Evolutionary conservation across 768 basidiomycete genomes (phyloP), one percentile per base, ranked within the genome.

Genomic region (Clitopilus passeckerianus): DNA sequence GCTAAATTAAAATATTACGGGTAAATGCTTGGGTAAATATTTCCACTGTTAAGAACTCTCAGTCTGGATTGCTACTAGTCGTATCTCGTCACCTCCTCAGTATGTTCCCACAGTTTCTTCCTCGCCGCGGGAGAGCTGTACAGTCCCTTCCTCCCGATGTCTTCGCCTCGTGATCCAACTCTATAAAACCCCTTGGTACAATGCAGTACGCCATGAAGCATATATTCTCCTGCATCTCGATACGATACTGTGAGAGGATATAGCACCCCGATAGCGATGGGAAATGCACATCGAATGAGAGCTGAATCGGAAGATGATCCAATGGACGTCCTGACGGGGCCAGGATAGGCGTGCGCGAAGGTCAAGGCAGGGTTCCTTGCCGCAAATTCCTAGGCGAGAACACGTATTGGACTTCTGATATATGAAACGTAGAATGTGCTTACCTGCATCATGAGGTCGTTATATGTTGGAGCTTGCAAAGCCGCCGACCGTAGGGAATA

Each of bases 381-480:
- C 0, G 75, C 67, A 53, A 74, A 76, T 56, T 72, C 68, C 78
- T 80, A 53, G 3, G 12, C 14, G n/a, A 69, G 68, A 41, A n/a
- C 10, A 34, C 16, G 6, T 5, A 34, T 44, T 12, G 53, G 6
- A 16, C 30, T 15, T 24, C n/a, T 18, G 43, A 23, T 34, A 52
- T 34, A 10, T 9, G 15, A 9, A 10, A 22, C 37, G 10, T 34
- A 12, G 34, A 23, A 10, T 57, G 58, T 24, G 22, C 58, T 34
- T 53, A 78, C 80, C 71, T 78, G 69, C 27, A 80, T 59, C 74
- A 76, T 75, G 30, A 75, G 65, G 64, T 81, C 78, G 61, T 73
- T 80, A 60, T 79, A 79, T 0, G 76, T 73, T 24, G 71, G 65
- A 0, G 71, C 69, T 1, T 65, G 27, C 14, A 63, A n/a, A 0